Base-by-base conservation (phyloP, 2,329 filamentous ascomycete species). In the Diaporthe sp. region DNA sequence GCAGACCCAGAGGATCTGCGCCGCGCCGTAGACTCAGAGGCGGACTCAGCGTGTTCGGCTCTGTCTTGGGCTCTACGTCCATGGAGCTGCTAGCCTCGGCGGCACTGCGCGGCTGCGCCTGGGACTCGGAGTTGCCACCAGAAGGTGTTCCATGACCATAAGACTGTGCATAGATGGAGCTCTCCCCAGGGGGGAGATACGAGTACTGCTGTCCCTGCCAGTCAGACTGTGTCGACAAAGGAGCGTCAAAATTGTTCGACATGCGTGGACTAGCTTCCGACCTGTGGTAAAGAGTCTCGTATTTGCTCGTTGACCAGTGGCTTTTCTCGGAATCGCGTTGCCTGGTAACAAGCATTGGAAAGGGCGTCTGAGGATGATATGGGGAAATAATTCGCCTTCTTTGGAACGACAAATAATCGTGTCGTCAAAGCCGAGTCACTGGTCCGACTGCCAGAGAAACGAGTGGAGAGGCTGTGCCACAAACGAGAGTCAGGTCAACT, bases 51-150 rank as follows among this genome's bases (percentile, higher is more conserved):
- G 79, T 72, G 73, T 78, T 79, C 57, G 79, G 77, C 47, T 79
- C 83, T 80, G 90, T 93, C 80, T 93, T 91, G 9, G 92, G 91
- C 76, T 94, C 94, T 78, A 95, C 87, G 42, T 91, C 91, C 63
- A 95, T 87, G 42, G 89, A 86, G 81, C 82, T 83, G 67, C 81
- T 82, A 49, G 83, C 81, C 65, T 81, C 81, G 75, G 82, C 82
- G 75, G 83, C 81, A 49, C 83, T 83, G 58, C 85, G 84, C 68
- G 84, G 84, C 79, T 85, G 84, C 72, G 84, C 82, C 78, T 85
- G 84, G 25, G 80, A 79, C 49, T 84, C 84, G 76, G 83, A 79
- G 78, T 81, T 83, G 78, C 83, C 83, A 75, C 81, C 80, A 49
- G 84, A 81, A 74, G 79, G 80, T 70, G 82, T 78, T 74, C 82